Base-by-base conservation (phyloP, 176 grass and related monocot genomes). In the Echinochloa phyllopogon region DNA sequence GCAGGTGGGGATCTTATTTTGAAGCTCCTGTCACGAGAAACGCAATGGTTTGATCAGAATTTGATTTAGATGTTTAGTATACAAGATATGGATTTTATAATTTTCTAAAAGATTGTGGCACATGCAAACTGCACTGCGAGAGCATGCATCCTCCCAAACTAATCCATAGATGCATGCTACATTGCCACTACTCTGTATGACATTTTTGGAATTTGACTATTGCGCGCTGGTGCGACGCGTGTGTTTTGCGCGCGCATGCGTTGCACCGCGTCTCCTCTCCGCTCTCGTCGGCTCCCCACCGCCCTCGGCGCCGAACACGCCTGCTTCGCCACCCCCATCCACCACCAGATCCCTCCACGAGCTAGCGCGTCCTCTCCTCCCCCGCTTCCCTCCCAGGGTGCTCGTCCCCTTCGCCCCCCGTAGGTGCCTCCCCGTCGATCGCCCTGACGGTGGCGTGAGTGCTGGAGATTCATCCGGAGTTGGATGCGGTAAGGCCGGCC, bases 251-350 rank as follows among this genome's bases (percentile, higher is more conserved):
- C 43, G 41, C 60, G 25, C 74, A 23, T 8, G 50, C 15, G 16
- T 53, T 74, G 3, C 16, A 36, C n/a, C 17, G 3, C 24, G 20
- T n/a, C n/a, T n/a, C 8, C 10, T 55, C 2, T 4, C 2, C 41
- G 21, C 12, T 23, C 21, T 38, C 61, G 43, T 66, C 13, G 77
- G 77, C 29, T 67, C 62, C 77, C 77, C 78, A 52, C 47, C 45
- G 78, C 48, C 49, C 64, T 81, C 78, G 78, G 78, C 64, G 48
- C 63, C 64, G 64, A 38, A 69, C 48, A 41, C 64, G 47, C 64
- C n/a, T 25, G 33, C 48, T 15, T 25, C 48, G 3, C 78, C 78
- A 16, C 16, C 21, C 40, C 1, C 71, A 24, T 81, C 48, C 47
- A 67, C 77, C 77, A 66, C 78, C 63, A 24, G 44, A 51, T 52